These are phyloP conservation scores for Terana coerulea DNA, from an alignment of 768 basidiomycete species.

Conservation along the genomic window DNA sequence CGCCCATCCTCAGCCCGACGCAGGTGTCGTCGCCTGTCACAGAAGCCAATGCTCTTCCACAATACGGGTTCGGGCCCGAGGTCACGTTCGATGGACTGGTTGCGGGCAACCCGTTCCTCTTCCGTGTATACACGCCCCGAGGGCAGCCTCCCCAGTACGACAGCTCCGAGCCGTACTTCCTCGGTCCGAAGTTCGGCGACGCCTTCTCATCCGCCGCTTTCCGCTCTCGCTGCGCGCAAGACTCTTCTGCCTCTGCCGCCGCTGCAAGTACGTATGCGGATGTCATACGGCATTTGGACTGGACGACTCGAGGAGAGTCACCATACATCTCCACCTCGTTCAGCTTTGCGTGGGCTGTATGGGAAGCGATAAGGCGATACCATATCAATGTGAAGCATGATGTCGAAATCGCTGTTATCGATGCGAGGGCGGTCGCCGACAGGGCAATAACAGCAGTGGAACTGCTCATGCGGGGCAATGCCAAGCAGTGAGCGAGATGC, in stretches of 20 bases:
- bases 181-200: conserved; percentile 47
- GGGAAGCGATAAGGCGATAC: conserved; percentile 78
- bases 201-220: conserved; percentile 24
- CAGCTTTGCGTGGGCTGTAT: conserved; percentile 78
- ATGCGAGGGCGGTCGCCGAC: conserved; percentile 54
- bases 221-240: conserved; percentile 18
- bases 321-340: conserved; percentile 74
- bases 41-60: conserved; percentile 44
- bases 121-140: conserved; percentile 77
- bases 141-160: conserved; percentile 49
- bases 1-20: conserved; percentile 5
- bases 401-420: conserved; percentile 76
- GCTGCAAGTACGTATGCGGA: conserved; percentile 49
- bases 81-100: conserved; percentile 59
- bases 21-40: not conserved
- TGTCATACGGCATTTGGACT: conserved; percentile 68
- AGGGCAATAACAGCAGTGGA: conserved; percentile 64
- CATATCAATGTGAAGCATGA: conserved; percentile 69
- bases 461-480: conserved; percentile 47
- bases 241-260: conserved; percentile 19
- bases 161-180: conserved; percentile 58
- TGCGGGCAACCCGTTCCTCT: conserved; percentile 67
- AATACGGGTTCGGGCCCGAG: conserved; percentile 68
- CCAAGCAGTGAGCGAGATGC: conserved; percentile 48
- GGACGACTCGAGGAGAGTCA: conserved; percentile 70